Percentiles rank a stretch among this genome's conserved stretches.
phyloP scores from a whole-genome alignment of 2,329 filamentous ascomycete genomes.

The Lachnellula suecica region DNA sequence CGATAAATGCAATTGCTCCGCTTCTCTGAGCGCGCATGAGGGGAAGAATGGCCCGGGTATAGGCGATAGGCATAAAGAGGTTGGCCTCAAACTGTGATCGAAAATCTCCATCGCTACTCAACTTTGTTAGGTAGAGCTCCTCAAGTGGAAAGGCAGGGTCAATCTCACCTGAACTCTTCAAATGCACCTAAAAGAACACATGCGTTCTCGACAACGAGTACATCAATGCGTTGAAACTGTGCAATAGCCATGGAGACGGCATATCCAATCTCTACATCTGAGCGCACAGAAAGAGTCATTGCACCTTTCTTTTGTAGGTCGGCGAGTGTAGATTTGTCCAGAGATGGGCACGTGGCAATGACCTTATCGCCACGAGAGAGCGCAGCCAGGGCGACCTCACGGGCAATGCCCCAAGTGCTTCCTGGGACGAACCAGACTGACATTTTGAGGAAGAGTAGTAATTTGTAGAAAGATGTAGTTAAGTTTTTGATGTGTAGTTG shows the following conservation, averaged over 20 bases:
- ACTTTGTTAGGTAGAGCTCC: not conserved
- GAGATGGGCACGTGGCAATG: slow-evolving; percentile 10
- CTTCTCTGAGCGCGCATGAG: slow-evolving; percentile 40
- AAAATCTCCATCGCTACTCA: not conserved
- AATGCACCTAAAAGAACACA: slow-evolving; percentile 32
- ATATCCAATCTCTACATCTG: not conserved
- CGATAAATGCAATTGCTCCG: slow-evolving; percentile 31
- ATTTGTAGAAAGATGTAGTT: too few species aligned
- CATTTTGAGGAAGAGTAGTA: not conserved
- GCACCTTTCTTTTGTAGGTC: not conserved
- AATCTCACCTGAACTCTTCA: not conserved
- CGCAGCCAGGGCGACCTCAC: slow-evolving; percentile 9
- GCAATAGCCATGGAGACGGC: not conserved
- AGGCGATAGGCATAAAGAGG: slow-evolving; percentile 50
- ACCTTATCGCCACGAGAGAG: slow-evolving; percentile 17
- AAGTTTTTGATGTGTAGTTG: too few species aligned
- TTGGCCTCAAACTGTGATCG: slow-evolving; percentile 46
- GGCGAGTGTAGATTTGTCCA: not conserved
- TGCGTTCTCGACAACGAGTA: slow-evolving; percentile 42
- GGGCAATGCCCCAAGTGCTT: slow-evolving; percentile 14
- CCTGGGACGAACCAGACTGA: slow-evolving; percentile 19
- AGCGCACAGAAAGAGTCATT: not conserved
- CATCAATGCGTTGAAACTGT: slow-evolving; percentile 23
- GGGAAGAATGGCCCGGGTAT: slow-evolving; percentile 47
- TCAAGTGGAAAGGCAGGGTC: not conserved